These are phyloP conservation scores for Colletotrichum ledebouriae DNA, from an alignment of 2,329 filamentous ascomycete species.

Conservation along the genomic window DNA sequence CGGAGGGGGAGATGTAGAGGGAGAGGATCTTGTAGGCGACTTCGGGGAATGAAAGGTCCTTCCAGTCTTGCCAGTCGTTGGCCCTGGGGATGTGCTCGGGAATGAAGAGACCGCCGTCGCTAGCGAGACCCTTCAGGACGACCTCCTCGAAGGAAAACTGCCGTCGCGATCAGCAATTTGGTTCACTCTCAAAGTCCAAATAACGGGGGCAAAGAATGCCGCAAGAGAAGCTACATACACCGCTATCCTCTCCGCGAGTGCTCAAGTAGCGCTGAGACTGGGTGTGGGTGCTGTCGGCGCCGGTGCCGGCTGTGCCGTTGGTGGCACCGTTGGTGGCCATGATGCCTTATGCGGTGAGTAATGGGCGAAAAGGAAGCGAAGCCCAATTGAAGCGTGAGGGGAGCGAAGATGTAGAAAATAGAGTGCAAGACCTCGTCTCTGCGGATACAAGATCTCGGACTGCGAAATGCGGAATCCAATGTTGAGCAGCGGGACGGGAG, in stretches of 20 bases:
- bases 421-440: constrained; percentile 27
- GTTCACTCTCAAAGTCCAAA: constrained; percentile 9
- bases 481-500: constrained; percentile 12
- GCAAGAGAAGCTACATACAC: constrained; percentile 52
- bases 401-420: not conserved
- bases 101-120: constrained; percentile 90
- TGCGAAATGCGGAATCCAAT: constrained; percentile 17
- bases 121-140: constrained; percentile 88
- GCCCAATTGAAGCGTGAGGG: constrained; percentile 19
- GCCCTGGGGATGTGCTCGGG: constrained; percentile 83
- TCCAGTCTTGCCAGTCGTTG: constrained; percentile 79
- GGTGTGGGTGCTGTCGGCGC: constrained; percentile 53
- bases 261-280: constrained; percentile 64
- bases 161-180: constrained; percentile 35
- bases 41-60: constrained; percentile 82
- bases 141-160: constrained; percentile 92
- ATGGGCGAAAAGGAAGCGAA: constrained; percentile 20
- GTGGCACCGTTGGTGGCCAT: constrained; percentile 59
- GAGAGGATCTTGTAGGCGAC: constrained; percentile 88
- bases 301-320: constrained; percentile 46
- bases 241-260: constrained; percentile 64
- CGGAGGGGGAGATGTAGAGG: constrained; percentile 85
- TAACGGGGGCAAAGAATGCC: constrained; percentile 1
- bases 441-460: constrained; percentile 20
- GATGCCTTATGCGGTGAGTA: constrained; percentile 39